A percentile compares a stretch with the other conserved stretches of the same genome.
phyloP scores from a whole-genome alignment of 2,329 filamentous ascomycete genomes.

The Cephalotrichum gorgonifer region DNA sequence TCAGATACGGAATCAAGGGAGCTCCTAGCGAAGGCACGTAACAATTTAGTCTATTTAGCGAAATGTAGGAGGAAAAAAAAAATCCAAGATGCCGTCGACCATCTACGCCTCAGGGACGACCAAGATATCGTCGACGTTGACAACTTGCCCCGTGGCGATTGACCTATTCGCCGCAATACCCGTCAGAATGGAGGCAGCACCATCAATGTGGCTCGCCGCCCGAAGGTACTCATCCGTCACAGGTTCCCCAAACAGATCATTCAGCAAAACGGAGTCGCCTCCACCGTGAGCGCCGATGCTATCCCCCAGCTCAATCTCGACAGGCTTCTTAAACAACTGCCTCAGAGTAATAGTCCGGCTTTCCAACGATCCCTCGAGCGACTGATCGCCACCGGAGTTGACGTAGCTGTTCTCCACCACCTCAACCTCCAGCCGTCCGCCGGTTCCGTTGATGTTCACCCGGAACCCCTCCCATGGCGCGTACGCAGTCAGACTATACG shows the following conservation, averaged over 20 bases:
- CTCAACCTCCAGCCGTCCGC: constrained; percentile 48
- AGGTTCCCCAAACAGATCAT: constrained; percentile 45
- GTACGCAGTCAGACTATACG: constrained; percentile 50
- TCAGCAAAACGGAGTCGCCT: constrained; percentile 45
- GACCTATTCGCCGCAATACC: constrained; percentile 50
- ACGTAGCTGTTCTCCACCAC: constrained; percentile 54
- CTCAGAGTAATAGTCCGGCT: constrained; percentile 35
- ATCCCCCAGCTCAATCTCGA: constrained; percentile 40
- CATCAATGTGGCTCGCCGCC: constrained; percentile 48
- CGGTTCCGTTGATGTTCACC: constrained; percentile 47
- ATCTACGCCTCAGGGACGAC: constrained; percentile 15
- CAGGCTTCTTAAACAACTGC: constrained; percentile 45
- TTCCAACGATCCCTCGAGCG: constrained; percentile 41
- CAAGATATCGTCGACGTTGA: constrained; percentile 43
- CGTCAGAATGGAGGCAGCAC: constrained; percentile 47
- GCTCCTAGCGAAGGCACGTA: too few relatives aligned
- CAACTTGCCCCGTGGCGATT: constrained; percentile 44
- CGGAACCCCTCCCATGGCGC: constrained; percentile 53
- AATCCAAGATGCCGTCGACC: neutral
- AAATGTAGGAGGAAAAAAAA: neutral
- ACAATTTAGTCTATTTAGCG: too few relatives aligned
- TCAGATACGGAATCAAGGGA: too few relatives aligned
- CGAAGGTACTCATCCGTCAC: constrained; percentile 40
- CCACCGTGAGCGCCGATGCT: constrained; percentile 48
- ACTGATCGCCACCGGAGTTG: constrained; percentile 49